A percentile compares a stretch with the other conserved stretches of the same genome.
These are phyloP conservation scores for Pseudogymnoascus sp. DNA, from an alignment of 2,329 filamentous ascomycete species.

Conservation along the genomic window DNA sequence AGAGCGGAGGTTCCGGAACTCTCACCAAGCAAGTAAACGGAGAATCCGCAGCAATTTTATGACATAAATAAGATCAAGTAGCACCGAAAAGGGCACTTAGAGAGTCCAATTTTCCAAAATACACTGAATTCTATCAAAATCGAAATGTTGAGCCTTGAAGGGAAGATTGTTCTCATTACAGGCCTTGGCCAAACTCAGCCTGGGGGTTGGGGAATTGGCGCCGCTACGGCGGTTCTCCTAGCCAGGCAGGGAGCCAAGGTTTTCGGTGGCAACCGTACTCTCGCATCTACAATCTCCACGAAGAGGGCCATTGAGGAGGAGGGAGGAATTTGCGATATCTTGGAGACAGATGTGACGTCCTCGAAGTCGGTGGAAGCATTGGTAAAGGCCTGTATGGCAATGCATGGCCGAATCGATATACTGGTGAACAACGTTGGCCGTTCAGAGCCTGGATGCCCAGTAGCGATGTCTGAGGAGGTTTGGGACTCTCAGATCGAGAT, in stretches of 20 bases:
- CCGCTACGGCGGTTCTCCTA: slow-evolving; percentile 37
- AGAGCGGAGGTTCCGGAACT: not conserved
- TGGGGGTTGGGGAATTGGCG: slow-evolving; percentile 41
- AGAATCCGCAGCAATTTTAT: not conserved
- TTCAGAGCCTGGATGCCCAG: slow-evolving; percentile 43
- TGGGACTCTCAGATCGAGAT: slow-evolving; percentile 45
- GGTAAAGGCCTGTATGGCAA: slow-evolving; percentile 40
- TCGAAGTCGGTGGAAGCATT: slow-evolving; percentile 41
- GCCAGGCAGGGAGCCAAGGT: slow-evolving; percentile 38
- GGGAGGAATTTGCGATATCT: slow-evolving; percentile 31
- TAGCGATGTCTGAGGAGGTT: slow-evolving; percentile 36
- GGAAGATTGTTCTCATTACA: slow-evolving; percentile 32
- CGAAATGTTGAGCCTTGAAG: slow-evolving; percentile 32
- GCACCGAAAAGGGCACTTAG: not conserved
- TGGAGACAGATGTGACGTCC: slow-evolving; percentile 44
- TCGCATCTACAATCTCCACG: slow-evolving; percentile 32
- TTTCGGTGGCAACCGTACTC: slow-evolving; percentile 39
- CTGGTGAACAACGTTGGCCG: slow-evolving; percentile 52
- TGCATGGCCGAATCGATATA: slow-evolving; percentile 48
- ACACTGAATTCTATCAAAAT: not conserved
- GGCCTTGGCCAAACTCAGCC: slow-evolving; percentile 35
- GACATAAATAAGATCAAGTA: not conserved
- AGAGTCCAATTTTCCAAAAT: not conserved
- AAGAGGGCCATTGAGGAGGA: slow-evolving; percentile 30
- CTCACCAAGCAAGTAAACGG: not conserved